Evolutionary conservation across 1,284 basidiomycete genomes (phyloP), one percentile per base, ranked within the genome.

Genomic region (Cutaneotrichosporon dermatis): DNA sequence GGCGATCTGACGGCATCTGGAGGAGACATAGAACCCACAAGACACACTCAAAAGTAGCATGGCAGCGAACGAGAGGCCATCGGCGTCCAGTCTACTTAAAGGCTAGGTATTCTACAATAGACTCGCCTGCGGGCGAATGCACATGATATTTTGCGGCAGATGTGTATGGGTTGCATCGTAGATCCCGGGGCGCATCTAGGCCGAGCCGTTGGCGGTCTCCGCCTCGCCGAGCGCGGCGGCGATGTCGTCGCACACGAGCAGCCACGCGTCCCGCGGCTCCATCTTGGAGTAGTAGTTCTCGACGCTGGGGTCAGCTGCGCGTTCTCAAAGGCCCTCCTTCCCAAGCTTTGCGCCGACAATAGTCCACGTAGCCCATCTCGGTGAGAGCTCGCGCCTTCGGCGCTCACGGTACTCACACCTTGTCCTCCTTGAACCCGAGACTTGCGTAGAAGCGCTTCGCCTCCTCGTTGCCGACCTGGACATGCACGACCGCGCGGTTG

Each of bases 381-480:
- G 25, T 25, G 25, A 25, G 25, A 25, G 25, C 25, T 25, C 25
- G 25, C 25, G 25, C 25, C 25, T 25, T 25, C 25, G 25, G 25
- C 25, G 25, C 25, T 25, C 25, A 25, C 2, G 2, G 3, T 13
- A 74, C 76, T 67, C 60, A 77, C 75, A 68, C 63, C 35, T 70
- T 69, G 11, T 62, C 58, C 58, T 73, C 72, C 55, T 69, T 74
- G 66, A 78, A 78, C 2, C 76, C 76, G 41, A 72, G 64, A 15
- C 71, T 66, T 60, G 74, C 72, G 63, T 78, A 78, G 63, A 78
- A 78, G 58, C 67, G 64, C 65, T 72, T 74, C 5, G 75, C 76
- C 10, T 62, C 67, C 6, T 72, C 68, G 59, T 77, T 78, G 25
- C 72, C 73, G 12, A 75, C 72, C 39, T 51, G 50, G 16, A 76